Percentiles rank a stretch among this genome's conserved stretches.
Evolutionary conservation across 2,329 filamentous ascomycete species (phyloP).

Genomic region (Simplicillium aogashimaense): DNA sequence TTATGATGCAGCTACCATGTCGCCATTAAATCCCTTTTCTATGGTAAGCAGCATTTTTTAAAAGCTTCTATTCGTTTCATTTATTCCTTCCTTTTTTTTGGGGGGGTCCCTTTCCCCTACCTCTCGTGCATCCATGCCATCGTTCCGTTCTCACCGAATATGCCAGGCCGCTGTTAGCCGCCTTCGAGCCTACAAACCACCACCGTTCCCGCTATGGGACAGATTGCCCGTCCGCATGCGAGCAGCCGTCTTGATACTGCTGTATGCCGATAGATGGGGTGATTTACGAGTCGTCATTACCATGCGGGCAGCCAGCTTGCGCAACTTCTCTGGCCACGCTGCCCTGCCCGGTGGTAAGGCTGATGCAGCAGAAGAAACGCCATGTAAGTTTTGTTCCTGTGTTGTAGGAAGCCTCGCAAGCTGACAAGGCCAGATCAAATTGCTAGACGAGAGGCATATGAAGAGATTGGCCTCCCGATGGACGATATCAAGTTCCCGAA

Average conservation of each 20-base stretch:
- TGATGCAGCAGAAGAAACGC: slow-evolving; percentile 46
- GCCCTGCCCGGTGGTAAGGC: slow-evolving; percentile 76
- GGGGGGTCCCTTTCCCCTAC: not conserved
- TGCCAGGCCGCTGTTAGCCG: slow-evolving; percentile 47
- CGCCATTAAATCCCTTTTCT: slow-evolving; percentile 42
- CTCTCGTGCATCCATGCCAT: not conserved
- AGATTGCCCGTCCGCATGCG: slow-evolving; percentile 53
- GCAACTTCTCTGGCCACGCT: slow-evolving; percentile 73
- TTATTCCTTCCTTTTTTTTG: not conserved
- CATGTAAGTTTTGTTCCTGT: slow-evolving; percentile 33
- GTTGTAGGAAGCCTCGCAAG: not conserved
- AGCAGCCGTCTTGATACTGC: slow-evolving; percentile 77
- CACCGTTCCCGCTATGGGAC: slow-evolving; percentile 53
- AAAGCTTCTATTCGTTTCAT: not conserved
- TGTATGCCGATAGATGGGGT: slow-evolving; percentile 76
- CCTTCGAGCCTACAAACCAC: slow-evolving; percentile 50
- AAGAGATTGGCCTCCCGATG: slow-evolving; percentile 84
- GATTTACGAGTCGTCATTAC: slow-evolving; percentile 66
- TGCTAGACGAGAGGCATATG: slow-evolving; percentile 78
- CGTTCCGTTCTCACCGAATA: slow-evolving; percentile 10
- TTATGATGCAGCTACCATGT: slow-evolving; percentile 49
- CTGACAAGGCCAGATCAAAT: slow-evolving; percentile 51
- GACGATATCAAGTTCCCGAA: slow-evolving; percentile 57
- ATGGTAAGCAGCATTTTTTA: slow-evolving; percentile 32
- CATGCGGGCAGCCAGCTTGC: slow-evolving; percentile 53